Evolutionary conservation across 345 rosid genomes (phyloP).

Genomic region (Trapa bicornis): DNA sequence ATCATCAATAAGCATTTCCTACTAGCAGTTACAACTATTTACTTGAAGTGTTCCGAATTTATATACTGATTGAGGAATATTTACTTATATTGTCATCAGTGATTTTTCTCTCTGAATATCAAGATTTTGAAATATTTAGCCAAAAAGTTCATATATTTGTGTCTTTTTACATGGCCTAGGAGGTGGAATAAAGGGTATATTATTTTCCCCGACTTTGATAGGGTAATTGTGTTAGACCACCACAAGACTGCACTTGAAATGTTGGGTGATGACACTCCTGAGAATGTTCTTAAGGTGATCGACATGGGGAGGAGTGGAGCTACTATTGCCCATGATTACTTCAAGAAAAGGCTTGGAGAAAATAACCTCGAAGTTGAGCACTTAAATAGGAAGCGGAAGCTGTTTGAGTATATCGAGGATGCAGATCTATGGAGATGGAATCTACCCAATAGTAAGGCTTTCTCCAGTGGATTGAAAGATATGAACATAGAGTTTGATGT

Average conservation of each 20-base stretch:
- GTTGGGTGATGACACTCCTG: constrained; percentile 17
- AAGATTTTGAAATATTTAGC: not conserved
- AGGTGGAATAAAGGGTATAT: not conserved
- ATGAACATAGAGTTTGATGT: constrained; percentile 33
- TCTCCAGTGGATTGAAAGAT: constrained; percentile 59
- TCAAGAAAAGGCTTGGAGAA: constrained; percentile 31
- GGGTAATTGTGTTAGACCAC: constrained; percentile 51
- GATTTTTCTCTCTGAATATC: not conserved
- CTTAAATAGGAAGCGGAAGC: constrained; percentile 31
- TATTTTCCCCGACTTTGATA: not conserved
- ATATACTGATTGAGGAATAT: not conserved
- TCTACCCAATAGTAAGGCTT: constrained; percentile 54
- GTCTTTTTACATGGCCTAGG: not conserved
- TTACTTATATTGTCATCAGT: not conserved
- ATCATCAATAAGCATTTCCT: no score
- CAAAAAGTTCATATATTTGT: not conserved
- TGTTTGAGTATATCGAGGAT: constrained; percentile 61
- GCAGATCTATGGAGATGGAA: constrained; percentile 72
- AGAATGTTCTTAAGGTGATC: constrained; percentile 36
- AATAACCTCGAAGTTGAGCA: constrained; percentile 4
- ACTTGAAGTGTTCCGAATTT: not conserved
- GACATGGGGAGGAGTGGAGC: constrained; percentile 70
- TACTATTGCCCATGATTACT: constrained; percentile 64
- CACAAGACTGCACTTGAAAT: constrained; percentile 57
- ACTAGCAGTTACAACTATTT: no score